Evolutionary conservation across 129 eudicot genomes (phyloP), one percentile per base, ranked within the genome.

Genomic region (Heracleum sosnowskyi): DNA sequence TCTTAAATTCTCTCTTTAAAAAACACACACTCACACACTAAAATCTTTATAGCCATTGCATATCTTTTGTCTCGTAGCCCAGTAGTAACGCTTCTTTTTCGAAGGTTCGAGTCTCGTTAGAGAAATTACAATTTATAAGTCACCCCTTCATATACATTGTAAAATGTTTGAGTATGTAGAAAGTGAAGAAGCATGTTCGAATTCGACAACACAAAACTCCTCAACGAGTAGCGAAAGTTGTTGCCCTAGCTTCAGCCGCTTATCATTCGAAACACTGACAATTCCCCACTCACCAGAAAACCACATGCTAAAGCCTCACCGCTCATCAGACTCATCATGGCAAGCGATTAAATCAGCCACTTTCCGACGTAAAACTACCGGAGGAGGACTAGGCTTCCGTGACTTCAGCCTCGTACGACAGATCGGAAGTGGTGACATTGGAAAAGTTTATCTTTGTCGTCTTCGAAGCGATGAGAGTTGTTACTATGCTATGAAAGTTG

Each of bases 341-440:
- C 90, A 83, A 17, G 93, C 93, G 47, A 86, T 91, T 15, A 79
- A 82, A 46, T 78, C 87, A 33, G 77, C 80, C 60, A 63, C 86
- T 4, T 63, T 80, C 37, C 73, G 40, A 16, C 74, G 82, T n/a
- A 79, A 37, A 22, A 76, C 80, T 29, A 73, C 53, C 42, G 74
- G 80, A 73, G 85, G 81, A 4, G 81, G 76, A 7, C 85, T 91
- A 10, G 81, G 77, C 42, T 88, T 91, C 82, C 83, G 93, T 36
- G 97, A 94, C 78, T 94, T 94, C 79, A 74, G 86, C 51, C 82
- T 94, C 0, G 93, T 91, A 17, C 90, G 97, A 15, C 97, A 89
- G 86, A 89, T 94, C 86, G 98, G 98, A 37, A 84, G 91, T 66
- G 98, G 98, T 3, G 98, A 94, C 63, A 91, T 94, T 76, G 95